phyloP scores from a whole-genome alignment of 441 rosid genomes.

The Pelargonium australe region DNA sequence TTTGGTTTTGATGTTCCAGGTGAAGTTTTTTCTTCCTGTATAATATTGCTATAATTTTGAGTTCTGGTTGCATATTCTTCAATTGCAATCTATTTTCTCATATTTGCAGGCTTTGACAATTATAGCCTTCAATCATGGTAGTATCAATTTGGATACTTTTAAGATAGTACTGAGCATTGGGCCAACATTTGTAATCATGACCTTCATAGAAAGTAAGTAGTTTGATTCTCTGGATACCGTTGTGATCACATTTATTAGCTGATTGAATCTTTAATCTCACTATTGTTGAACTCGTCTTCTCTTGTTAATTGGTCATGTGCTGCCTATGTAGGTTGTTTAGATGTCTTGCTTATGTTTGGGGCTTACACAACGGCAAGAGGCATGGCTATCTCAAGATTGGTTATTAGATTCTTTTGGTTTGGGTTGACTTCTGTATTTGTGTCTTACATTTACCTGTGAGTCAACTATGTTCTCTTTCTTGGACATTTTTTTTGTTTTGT shows the following conservation, averaged over 20 bases:
- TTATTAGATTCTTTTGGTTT: conserved; percentile 90
- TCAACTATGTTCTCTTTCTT: conserved; percentile 18
- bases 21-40: conserved; percentile 21
- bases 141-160: conserved; percentile 56
- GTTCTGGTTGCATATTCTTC: conserved; percentile 19
- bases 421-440: conserved; percentile 66
- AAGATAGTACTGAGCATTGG: conserved; percentile 84
- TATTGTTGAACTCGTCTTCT: conserved; percentile 17
- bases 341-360: conserved; percentile 90
- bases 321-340: conserved; percentile 61
- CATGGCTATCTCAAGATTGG: conserved; percentile 97
- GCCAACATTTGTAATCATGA: conserved; percentile 88
- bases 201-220: conserved; percentile 74
- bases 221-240: conserved; percentile 6
- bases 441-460: conserved; percentile 79
- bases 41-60: conserved; percentile 11
- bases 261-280: conserved; percentile 5
- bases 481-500: neutral
- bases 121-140: conserved; percentile 74
- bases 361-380: conserved; percentile 91
- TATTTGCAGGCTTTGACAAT: conserved; percentile 69
- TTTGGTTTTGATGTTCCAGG: conserved; percentile 97
- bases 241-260: conserved; percentile 17
- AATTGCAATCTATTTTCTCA: conserved; percentile 12
- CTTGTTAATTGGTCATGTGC: conserved; percentile 22